Conservation (phyloP, 306 rosid species). For the Neltuma alba region DNA sequence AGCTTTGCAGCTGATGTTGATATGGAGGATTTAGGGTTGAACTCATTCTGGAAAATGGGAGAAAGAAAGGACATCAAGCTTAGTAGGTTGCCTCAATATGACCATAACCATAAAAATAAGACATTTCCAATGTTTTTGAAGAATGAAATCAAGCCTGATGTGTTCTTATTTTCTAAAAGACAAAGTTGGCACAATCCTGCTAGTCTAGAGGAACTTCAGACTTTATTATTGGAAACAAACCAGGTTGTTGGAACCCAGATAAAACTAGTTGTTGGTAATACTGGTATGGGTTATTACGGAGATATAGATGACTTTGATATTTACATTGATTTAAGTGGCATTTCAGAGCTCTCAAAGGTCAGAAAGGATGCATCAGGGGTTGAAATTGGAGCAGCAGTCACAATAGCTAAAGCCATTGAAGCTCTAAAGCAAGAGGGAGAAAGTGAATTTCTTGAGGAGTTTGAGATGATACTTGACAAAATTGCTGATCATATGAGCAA, state of each 20-base stretch:
- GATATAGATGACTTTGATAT: conserved; percentile 53
- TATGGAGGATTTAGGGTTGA: conserved; percentile 88
- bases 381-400: conserved; percentile 72
- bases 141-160: conserved; percentile 44
- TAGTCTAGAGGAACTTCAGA: conserved; percentile 57
- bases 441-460: conserved; percentile 41
- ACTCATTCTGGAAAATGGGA: conserved; percentile 77
- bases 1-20: conserved; percentile 88
- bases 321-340: conserved; percentile 58
- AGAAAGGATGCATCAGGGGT: conserved; percentile 61
- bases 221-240: conserved; percentile 42
- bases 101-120: conserved; percentile 26
- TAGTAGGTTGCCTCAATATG: conserved; percentile 56
- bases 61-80: conserved; percentile 51
- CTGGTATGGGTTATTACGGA: conserved; percentile 82
- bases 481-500: conserved; percentile 75
- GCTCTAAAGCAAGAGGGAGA: conserved; percentile 40
- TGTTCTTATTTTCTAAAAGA: conserved; percentile 48
- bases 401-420: conserved; percentile 72
- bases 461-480: conserved; percentile 47
- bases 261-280: conserved; percentile 76
- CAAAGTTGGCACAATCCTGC: conserved; percentile 62
- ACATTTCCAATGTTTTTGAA: conserved; percentile 71
- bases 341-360: conserved; percentile 62
- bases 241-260: conserved; percentile 28